These are phyloP conservation scores for Talaromyces sp. DNA, from an alignment of 2,329 filamentous ascomycete genomes.

Conservation along the genomic window DNA sequence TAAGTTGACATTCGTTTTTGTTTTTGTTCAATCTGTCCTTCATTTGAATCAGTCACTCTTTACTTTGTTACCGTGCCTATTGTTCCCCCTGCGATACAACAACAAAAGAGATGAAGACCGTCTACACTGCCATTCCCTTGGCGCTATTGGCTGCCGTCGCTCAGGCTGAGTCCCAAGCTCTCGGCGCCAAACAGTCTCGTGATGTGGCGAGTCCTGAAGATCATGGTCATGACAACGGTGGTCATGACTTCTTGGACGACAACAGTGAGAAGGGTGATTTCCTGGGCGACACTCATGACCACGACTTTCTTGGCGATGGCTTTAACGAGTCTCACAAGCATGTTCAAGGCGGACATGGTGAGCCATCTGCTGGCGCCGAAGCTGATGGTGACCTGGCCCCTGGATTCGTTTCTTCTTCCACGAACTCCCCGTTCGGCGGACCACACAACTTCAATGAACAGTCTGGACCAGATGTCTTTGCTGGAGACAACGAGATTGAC, in stretches of 20 bases:
- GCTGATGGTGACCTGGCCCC: neutral
- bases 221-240: neutral
- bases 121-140: slow-evolving; percentile 34
- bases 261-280: slow-evolving; percentile 9
- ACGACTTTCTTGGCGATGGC: slow-evolving; percentile 13
- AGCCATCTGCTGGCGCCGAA: neutral
- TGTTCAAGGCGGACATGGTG: neutral
- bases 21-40: slow-evolving; percentile 15
- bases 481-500: slow-evolving; percentile 12
- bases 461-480: neutral
- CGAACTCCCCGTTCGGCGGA: slow-evolving; percentile 3
- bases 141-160: slow-evolving; percentile 34
- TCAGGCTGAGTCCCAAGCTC: slow-evolving; percentile 24
- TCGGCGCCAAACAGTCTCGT: neutral
- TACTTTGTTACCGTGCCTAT: slow-evolving; percentile 8
- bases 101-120: slow-evolving; percentile 32
- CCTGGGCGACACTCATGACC: slow-evolving; percentile 9
- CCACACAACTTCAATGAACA: slow-evolving; percentile 12
- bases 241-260: slow-evolving; percentile 15
- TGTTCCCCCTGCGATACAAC: slow-evolving; percentile 13
- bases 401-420: neutral
- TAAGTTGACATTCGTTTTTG: slow-evolving; percentile 14
- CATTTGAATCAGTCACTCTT: slow-evolving; percentile 18
- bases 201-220: neutral
- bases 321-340: slow-evolving; percentile 5